Conservation (phyloP, 1,284 basidiomycete species). For the Naganishia albida region DNA sequence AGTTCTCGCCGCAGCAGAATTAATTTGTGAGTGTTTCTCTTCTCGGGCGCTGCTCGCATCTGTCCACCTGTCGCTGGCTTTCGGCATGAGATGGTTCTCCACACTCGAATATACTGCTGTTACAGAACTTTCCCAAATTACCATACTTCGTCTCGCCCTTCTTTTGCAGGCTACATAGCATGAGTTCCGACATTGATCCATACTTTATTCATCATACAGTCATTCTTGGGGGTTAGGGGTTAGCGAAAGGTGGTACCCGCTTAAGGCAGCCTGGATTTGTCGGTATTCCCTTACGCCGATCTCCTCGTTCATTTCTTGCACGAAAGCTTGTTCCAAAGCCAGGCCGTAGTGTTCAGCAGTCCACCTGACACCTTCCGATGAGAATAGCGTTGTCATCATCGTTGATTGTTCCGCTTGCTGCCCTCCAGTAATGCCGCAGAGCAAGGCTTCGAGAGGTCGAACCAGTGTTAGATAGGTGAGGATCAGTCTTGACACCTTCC, state of each 20-base stretch:
- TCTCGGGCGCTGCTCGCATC: too few relatives aligned
- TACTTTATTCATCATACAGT: too few relatives aligned
- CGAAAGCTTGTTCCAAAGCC: background rate
- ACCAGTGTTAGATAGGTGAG: background rate
- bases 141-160: too few relatives aligned
- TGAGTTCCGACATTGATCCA: too few relatives aligned
- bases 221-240: too few relatives aligned
- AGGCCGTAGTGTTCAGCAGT: background rate
- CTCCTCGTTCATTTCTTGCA: background rate
- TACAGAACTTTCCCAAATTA: too few relatives aligned
- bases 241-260: background rate
- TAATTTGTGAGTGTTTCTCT: too few relatives aligned
- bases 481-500: background rate
- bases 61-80: too few relatives aligned
- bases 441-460: background rate
- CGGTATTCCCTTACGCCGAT: background rate
- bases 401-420: background rate
- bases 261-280: background rate
- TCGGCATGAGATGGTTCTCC: too few relatives aligned
- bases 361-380: background rate
- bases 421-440: background rate
- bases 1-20: too few relatives aligned
- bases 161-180: too few relatives aligned
- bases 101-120: too few relatives aligned
- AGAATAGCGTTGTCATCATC: background rate